Evolutionary conservation across 139 green algal species (phyloP), one percentile per base, ranked within the genome.

Genomic region (Coelastrella sp.): DNA sequence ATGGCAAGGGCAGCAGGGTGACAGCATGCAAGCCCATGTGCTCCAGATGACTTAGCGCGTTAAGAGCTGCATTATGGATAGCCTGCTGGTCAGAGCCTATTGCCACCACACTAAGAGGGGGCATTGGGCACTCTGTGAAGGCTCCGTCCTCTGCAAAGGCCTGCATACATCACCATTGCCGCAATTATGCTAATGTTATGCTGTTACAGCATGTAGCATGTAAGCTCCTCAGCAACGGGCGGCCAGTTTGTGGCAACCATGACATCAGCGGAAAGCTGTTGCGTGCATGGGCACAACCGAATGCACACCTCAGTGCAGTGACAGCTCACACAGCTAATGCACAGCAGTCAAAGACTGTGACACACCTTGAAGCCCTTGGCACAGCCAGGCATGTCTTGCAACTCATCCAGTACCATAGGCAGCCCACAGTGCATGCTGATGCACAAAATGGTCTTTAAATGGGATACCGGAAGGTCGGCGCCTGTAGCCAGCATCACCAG

Each of bases 71-170:
- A 24, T 76, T 76, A 12, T 76, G 19, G 68, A 76, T 76, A 8
- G 68, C 68, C 68, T 76, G 68, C 68, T 76, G 68, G 10, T 76
- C 68, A 76, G 68, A 76, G 68, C 68, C 68, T 27, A 76, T 76
- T 12, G n/a, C 15, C 68, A 76, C 7, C 68, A 76, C 68, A 76
- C 68, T 76, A 9, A 76, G 15, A 9, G 68, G 15, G 68, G 68
- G 68, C 68, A 25, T 76, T 22, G 7, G 14, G 68, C 68, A 35
- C 10, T 76, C 19, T 8, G 7, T 22, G 15, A 27, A 76, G 8
- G 68, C 68, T 76, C 12, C 68, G 15, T 76, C 68, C 68, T 76
- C 68, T 8, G n/a, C 15, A 76, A 27, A 76, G n/a, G 68, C 68
- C 68, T 76, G 68, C 68, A 76, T 7, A 24, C 11, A 76, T n/a